These are phyloP conservation scores for Chlorophyllum brunneum DNA, from an alignment of 768 basidiomycete genomes.

Conservation along the genomic window DNA sequence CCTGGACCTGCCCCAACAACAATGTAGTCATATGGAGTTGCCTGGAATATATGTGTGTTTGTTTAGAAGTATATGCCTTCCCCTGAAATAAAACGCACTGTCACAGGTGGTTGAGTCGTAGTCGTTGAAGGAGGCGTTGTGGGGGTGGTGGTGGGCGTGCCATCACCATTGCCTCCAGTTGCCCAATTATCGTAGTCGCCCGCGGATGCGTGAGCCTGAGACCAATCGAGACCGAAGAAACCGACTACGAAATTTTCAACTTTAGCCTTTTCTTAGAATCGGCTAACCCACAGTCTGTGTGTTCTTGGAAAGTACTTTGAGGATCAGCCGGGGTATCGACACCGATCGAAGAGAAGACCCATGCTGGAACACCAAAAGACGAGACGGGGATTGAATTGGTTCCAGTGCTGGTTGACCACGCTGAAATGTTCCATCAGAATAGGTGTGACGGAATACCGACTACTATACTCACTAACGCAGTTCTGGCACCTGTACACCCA, in stretches of 20 bases:
- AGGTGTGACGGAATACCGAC: neutral
- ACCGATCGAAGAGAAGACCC: conserved; percentile 40
- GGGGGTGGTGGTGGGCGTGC: conserved; percentile 27
- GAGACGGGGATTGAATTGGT: conserved; percentile 35
- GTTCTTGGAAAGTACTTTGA: conserved; percentile 47
- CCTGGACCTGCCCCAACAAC: conserved; percentile 57
- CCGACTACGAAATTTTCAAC: conserved; percentile 37
- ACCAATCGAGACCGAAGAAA: conserved; percentile 52
- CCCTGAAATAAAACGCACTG: too few relatives aligned
- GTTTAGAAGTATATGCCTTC: too few relatives aligned
- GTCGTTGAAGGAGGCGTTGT: conserved; percentile 36
- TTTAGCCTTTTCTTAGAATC: too few relatives aligned
- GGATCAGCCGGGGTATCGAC: conserved; percentile 50
- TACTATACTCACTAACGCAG: conserved; percentile 46
- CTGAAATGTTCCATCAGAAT: conserved; percentile 10
- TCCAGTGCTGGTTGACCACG: conserved; percentile 36
- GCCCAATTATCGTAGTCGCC: conserved; percentile 48
- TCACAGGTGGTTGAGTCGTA: conserved; percentile 26
- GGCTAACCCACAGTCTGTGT: conserved; percentile 54
- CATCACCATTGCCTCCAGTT: conserved; percentile 41
- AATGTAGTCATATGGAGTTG: conserved; percentile 49
- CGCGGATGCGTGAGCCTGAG: conserved; percentile 40
- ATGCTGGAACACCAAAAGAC: conserved; percentile 41
- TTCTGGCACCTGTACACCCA: conserved; percentile 67
- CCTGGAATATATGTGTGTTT: too few relatives aligned